Evolutionary conservation across 1,284 basidiomycete species (phyloP), one percentile per base, ranked within the genome.

Genomic region (Afroboletus lepidellus): DNA sequence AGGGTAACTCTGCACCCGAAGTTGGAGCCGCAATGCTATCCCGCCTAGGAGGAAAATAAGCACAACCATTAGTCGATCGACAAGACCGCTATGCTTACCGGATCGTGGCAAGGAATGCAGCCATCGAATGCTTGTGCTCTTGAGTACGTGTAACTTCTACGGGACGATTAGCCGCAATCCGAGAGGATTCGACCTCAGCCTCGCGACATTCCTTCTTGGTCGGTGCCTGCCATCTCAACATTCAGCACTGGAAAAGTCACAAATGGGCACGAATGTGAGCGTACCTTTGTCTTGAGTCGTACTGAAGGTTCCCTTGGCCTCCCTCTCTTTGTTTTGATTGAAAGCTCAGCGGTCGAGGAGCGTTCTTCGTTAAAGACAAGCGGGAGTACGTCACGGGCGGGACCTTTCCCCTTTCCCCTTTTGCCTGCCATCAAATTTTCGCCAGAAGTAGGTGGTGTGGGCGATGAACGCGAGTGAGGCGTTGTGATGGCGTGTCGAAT

Each of bases 381-480:
- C 0, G 65, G 65, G n/a, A 67, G 51, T n/a, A 66, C 56, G 46
- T 69, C 60, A 36, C 69, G 67, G 25, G 42, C 58, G 4, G 66
- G 51, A 3, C 56, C 63, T 16, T 70, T 67, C 23, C 68, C 69
- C 37, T 67, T 67, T 33, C 45, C 45, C 51, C 66, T 71, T 51
- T 42, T 51, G n/a, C 53, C 60, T 27, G n/a, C 23, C 36, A 67
- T 63, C 0, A 43, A 41, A 42, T 60, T 46, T n/a, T 67, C 66
- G 12, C 69, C 56, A n/a, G 66, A 71, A 48, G 69, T 67, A 41
- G 68, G 63, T 1, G 69, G 66, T 15, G 69, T 67, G 34, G 69
- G 63, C 3, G 69, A 71, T 41, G 66, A 68, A 41, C 55, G 66
- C 13, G 57, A 50, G 32, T 59, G 55, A 6, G 66, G 66, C 13